Evolutionary conservation across 1,284 basidiomycete species (phyloP).

Genomic region (Pseudozyma thailandica): DNA sequence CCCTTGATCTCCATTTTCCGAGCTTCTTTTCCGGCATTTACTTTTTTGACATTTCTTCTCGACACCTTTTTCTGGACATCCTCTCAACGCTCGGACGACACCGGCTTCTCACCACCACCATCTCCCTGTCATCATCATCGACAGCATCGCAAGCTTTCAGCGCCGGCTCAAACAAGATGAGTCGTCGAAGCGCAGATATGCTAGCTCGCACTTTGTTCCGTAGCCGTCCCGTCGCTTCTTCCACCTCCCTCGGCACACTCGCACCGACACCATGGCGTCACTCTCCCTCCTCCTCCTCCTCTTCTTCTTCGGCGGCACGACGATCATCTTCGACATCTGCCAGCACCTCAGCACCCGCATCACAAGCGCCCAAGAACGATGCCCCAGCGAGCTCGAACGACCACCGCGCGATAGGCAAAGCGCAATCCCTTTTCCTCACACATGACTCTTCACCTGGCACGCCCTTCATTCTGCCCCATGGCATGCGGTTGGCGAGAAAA

Average conservation of each 20-base stretch:
- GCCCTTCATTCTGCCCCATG: conserved; percentile 66
- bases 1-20: conserved; percentile 2
- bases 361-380: neutral
- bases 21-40: neutral
- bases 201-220: conserved; percentile 17
- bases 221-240: conserved; percentile 2
- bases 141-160: neutral
- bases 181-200: conserved; percentile 1
- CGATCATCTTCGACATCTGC: neutral
- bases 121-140: neutral
- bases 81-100: neutral
- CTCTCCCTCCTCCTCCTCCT: conserved; percentile 5
- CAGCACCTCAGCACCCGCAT: neutral
- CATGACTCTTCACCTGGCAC: conserved; percentile 65
- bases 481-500: conserved; percentile 60
- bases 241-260: conserved; percentile 2
- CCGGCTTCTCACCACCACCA: neutral
- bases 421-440: conserved; percentile 63
- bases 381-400: conserved; percentile 24
- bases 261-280: neutral
- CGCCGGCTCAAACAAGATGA: conserved; percentile 10
- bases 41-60: conserved; percentile 8
- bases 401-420: conserved; percentile 56
- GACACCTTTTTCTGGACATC: neutral
- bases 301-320: neutral